Conservation (phyloP, 768 basidiomycete genomes). For the Lactarius indigo region DNA sequence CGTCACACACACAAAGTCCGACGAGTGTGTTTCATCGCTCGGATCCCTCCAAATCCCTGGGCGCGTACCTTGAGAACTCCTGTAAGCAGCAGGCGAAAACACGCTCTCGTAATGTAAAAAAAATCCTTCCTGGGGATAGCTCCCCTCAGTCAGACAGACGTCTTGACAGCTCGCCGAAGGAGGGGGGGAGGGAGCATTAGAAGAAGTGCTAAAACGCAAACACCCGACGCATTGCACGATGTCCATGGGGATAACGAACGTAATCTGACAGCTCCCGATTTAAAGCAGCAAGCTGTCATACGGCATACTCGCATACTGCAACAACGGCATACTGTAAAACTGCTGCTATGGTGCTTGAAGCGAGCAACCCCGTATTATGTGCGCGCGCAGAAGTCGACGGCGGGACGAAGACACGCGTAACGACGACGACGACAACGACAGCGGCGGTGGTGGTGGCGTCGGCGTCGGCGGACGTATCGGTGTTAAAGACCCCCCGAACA, state of each 20-base stretch:
- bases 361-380: background rate
- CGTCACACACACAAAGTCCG: background rate
- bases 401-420: background rate
- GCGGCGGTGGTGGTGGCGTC: background rate
- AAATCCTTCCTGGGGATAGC: background rate
- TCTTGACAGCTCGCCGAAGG: background rate
- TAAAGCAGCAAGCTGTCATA: background rate
- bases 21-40: background rate
- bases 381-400: background rate
- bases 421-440: background rate
- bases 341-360: background rate
- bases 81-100: background rate
- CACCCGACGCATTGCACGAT: background rate
- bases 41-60: background rate
- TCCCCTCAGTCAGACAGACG: background rate
- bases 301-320: background rate
- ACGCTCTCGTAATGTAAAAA: background rate
- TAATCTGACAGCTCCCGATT: background rate
- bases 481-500: background rate
- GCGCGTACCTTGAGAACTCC: background rate
- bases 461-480: background rate
- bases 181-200: background rate
- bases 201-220: background rate
- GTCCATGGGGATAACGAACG: background rate
- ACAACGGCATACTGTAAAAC: background rate